These are phyloP conservation scores for Aspergillus ostianus DNA, from an alignment of 495 filamentous ascomycete species.

Conservation along the genomic window DNA sequence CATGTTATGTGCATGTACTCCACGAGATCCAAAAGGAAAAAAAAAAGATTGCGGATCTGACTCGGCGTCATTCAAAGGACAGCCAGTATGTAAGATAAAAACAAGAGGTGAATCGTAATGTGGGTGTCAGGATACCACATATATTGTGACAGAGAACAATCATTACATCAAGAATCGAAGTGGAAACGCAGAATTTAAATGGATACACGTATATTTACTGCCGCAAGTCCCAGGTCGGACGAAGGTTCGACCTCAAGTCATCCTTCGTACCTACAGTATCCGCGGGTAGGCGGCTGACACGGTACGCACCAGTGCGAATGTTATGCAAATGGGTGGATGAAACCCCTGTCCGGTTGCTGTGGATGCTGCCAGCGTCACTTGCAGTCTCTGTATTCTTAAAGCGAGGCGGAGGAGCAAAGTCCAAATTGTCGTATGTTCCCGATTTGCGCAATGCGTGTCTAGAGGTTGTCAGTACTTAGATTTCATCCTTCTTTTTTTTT, in stretches of 20 bases:
- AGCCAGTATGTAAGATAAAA: slow-evolving; percentile 20
- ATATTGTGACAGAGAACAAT: slow-evolving; percentile 33
- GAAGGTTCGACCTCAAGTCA: slow-evolving; percentile 66
- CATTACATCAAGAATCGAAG: slow-evolving; percentile 26
- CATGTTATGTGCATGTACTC: not conserved
- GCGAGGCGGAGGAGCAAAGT: slow-evolving; percentile 91
- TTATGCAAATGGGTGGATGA: slow-evolving; percentile 68
- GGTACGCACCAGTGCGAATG: slow-evolving; percentile 85
- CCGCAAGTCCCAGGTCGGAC: slow-evolving; percentile 74
- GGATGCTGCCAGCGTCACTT: slow-evolving; percentile 88
- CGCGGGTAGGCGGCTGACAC: slow-evolving; percentile 79
- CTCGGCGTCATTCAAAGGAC: slow-evolving; percentile 24
- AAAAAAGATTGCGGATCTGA: not conserved
- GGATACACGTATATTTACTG: slow-evolving; percentile 21
- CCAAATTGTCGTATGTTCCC: slow-evolving; percentile 81
- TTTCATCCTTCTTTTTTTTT: slow-evolving; percentile 1
- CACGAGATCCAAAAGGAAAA: not conserved
- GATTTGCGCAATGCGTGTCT: slow-evolving; percentile 88
- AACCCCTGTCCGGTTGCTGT: slow-evolving; percentile 78
- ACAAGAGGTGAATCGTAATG: slow-evolving; percentile 34
- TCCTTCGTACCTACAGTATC: slow-evolving; percentile 80
- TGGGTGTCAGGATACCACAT: slow-evolving; percentile 27
- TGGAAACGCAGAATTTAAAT: not conserved
- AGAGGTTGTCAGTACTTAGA: slow-evolving; percentile 28
- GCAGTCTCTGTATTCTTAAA: slow-evolving; percentile 69